phyloP scores from a whole-genome alignment of 169 alveolate species.

The Toxoplasma gondii region DNA sequence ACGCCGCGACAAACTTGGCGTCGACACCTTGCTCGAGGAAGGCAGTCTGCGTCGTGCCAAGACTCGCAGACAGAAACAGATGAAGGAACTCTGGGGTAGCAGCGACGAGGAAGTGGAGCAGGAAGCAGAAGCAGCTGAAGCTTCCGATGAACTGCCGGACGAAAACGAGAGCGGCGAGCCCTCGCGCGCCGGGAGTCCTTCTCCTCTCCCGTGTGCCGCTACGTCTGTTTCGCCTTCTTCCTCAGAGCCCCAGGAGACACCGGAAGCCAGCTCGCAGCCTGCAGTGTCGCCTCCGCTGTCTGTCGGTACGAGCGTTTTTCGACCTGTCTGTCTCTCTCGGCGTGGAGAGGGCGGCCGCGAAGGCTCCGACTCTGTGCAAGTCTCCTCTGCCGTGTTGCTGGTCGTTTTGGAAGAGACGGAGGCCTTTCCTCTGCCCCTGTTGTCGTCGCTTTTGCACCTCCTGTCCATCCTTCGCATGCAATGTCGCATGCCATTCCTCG shows the following conservation, averaged over 20 bases:
- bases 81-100: background rate
- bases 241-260: background rate
- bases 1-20: background rate
- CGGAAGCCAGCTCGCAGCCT: background rate
- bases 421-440: conserved; percentile 41
- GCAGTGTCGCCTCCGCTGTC: background rate
- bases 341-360: background rate
- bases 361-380: background rate
- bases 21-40: background rate
- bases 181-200: background rate
- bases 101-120: background rate
- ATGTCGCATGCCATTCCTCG: conserved; percentile 37
- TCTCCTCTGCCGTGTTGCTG: conserved; percentile 36
- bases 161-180: background rate
- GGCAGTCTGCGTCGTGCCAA: background rate
- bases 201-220: too few relatives aligned
- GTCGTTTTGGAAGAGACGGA: conserved; percentile 65
- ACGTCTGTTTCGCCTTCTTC: too few relatives aligned
- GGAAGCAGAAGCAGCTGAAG: background rate
- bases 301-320: background rate
- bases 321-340: background rate
- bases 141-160: background rate
- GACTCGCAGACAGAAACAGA: background rate
- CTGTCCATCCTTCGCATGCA: conserved; percentile 54
- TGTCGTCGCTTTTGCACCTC: conserved; percentile 56